A percentile compares a stretch with the other conserved stretches of the same genome.
phyloP scores from a whole-genome alignment of 768 basidiomycete species.

The Amanita subjunquillea region DNA sequence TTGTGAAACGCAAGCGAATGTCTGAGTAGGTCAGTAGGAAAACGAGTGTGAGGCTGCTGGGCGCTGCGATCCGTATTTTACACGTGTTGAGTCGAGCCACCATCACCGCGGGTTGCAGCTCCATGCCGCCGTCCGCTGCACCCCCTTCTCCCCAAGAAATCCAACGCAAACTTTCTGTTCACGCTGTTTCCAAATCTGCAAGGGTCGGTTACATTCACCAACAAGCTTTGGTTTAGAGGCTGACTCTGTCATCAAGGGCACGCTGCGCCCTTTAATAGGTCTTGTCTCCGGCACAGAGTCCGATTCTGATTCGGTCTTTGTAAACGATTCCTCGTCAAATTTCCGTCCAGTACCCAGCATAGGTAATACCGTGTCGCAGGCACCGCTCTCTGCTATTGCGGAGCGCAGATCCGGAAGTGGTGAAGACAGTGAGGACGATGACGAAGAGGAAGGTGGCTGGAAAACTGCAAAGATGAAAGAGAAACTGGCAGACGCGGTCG shows the following conservation, averaged over 20 bases:
- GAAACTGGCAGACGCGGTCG: slow-evolving; percentile 36
- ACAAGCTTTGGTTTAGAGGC: neutral
- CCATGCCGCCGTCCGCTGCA: slow-evolving; percentile 33
- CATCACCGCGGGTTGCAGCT: neutral
- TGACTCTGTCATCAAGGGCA: slow-evolving; percentile 8
- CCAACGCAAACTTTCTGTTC: slow-evolving; percentile 74
- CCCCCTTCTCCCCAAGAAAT: slow-evolving; percentile 85
- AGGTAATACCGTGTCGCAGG: slow-evolving; percentile 21
- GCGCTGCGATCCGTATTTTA: neutral
- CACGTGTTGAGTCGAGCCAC: neutral
- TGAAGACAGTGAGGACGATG: slow-evolving; percentile 71
- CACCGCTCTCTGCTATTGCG: slow-evolving; percentile 66
- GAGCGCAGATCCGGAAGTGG: slow-evolving; percentile 62
- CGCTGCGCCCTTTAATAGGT: slow-evolving; percentile 14
- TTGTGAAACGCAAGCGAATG: neutral
- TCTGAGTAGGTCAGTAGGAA: neutral
- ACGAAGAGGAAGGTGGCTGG: slow-evolving; percentile 63
- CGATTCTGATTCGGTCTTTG: slow-evolving; percentile 69
- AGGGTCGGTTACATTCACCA: slow-evolving; percentile 22
- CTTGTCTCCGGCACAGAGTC: slow-evolving; percentile 69
- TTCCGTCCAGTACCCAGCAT: slow-evolving; percentile 18
- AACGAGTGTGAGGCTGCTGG: neutral
- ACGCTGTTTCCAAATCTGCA: slow-evolving; percentile 45
- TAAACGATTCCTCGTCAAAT: slow-evolving; percentile 39
- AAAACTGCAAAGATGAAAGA: slow-evolving; percentile 36